A percentile compares a stretch with the other conserved stretches of the same genome.
Conservation (phyloP, 441 rosid genomes). For the Raphanus hybrid region DNA sequence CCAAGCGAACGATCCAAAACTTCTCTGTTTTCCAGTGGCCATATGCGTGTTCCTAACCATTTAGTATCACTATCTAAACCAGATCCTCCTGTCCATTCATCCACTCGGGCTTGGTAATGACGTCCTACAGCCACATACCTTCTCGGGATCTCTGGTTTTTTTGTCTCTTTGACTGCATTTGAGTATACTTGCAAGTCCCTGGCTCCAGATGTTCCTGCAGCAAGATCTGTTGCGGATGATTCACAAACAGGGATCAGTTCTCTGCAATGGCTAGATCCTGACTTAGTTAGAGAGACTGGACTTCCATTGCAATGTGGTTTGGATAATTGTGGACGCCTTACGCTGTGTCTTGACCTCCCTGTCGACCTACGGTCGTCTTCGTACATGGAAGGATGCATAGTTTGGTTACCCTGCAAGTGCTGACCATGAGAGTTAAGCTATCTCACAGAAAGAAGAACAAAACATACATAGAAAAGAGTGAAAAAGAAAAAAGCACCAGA, state of each 20-base stretch:
- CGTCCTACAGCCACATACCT: conserved; percentile 47
- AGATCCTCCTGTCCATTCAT: conserved; percentile 54
- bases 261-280: conserved; percentile 10
- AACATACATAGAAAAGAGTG: background rate
- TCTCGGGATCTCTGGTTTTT: conserved; percentile 35
- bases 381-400: conserved; percentile 53
- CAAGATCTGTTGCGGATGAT: conserved; percentile 1
- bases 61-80: conserved; percentile 50
- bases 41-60: conserved; percentile 59
- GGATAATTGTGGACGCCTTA: conserved; percentile 38
- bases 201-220: conserved; percentile 22
- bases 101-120: conserved; percentile 57
- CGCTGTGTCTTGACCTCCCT: conserved; percentile 47
- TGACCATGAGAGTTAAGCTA: conserved; percentile 9
- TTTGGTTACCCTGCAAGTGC: conserved; percentile 49
- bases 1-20: conserved; percentile 30
- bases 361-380: conserved; percentile 43
- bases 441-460: conserved; percentile 5
- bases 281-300: conserved; percentile 40
- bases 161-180: conserved; percentile 14
- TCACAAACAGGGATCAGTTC: background rate
- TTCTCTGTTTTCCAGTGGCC: conserved; percentile 47
- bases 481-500: conserved; percentile 42
- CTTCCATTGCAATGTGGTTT: conserved; percentile 46
- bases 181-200: conserved; percentile 33